These are phyloP conservation scores for Solanum tarijense DNA, from an alignment of 257 asterid genomes.

Conservation along the genomic window DNA sequence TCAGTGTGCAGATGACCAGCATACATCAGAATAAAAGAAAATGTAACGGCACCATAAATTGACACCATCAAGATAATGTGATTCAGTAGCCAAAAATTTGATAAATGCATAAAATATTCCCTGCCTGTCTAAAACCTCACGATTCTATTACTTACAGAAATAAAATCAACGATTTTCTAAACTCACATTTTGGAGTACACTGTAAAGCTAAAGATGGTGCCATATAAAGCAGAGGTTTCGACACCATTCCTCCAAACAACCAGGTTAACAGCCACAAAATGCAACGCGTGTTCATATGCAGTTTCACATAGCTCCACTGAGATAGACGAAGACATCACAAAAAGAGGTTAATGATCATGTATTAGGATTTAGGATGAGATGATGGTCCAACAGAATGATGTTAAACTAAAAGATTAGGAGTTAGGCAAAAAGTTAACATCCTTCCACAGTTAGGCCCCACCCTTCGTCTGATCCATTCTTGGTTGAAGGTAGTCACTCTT, in stretches of 20 bases:
- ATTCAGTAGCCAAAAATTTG: neutral
- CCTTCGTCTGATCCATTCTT: neutral
- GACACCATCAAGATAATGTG: neutral
- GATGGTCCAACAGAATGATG: neutral
- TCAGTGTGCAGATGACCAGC: neutral
- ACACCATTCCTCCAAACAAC: neutral
- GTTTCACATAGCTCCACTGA: neutral
- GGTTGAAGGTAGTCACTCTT: conserved; percentile 14
- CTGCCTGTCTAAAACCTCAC: neutral
- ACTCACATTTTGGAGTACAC: neutral
- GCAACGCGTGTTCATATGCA: neutral
- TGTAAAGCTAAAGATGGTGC: neutral
- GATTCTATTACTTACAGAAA: neutral
- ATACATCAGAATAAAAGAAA: neutral
- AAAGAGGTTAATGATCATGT: neutral
- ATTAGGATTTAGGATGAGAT: neutral
- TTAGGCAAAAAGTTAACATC: neutral
- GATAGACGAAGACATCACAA: neutral
- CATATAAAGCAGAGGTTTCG: neutral
- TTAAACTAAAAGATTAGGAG: neutral
- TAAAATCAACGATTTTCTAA: neutral
- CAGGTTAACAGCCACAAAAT: neutral
- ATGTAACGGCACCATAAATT: neutral
- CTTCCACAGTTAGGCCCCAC: neutral
- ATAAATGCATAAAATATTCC: neutral